Evolutionary conservation across 305 asterid genomes (phyloP), one percentile per base, ranked within the genome.

Genomic region (Solanum aculeatissimum): DNA sequence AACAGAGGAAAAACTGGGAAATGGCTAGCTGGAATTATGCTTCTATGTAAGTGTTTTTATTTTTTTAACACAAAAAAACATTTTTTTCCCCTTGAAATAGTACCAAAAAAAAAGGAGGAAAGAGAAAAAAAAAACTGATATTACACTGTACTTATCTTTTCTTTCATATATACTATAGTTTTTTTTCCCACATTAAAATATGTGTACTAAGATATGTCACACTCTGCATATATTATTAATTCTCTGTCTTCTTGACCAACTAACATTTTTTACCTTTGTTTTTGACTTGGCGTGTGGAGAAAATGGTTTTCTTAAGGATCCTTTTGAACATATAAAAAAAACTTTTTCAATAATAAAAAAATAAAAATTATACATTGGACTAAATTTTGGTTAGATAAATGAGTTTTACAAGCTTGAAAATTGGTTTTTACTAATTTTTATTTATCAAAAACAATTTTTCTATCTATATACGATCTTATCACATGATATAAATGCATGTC

Each of bases 11-110:
- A 38, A 78, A 88, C 92, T 21, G 99, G 99, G 21, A 89, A 72
- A 89, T 95, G 98, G 98, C 25, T 84, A 29, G 99, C 99, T 74
- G 99, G 98, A 81, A 82, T 71, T 47, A 86, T 97, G 87, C 90
- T 97, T 23, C 95, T 97, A 21, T 10, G 99, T 97, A 87, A 90
- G 98, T 6, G 4, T 47, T 32, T 69, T 18, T 19, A 16, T 25
- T 35, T 9, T 43, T 71, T 66, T 66, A 3, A 23, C 23, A n/a
- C 12, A 62, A 62, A 13, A 57, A 62, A 29, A 6, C 21, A 15
- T 3, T 7, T 15, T 14, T 49, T 75, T 75, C 9, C 2, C n/a
- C 43, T 27, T 75, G 25, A 27, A 29, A 47, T 9, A 27, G 25
- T 25, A 35, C 40, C 38, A 10, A 7, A 72, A 45, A 40, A 11